Conservation (phyloP, 1,284 basidiomycete genomes). For the Ceratobasidium sp. region DNA sequence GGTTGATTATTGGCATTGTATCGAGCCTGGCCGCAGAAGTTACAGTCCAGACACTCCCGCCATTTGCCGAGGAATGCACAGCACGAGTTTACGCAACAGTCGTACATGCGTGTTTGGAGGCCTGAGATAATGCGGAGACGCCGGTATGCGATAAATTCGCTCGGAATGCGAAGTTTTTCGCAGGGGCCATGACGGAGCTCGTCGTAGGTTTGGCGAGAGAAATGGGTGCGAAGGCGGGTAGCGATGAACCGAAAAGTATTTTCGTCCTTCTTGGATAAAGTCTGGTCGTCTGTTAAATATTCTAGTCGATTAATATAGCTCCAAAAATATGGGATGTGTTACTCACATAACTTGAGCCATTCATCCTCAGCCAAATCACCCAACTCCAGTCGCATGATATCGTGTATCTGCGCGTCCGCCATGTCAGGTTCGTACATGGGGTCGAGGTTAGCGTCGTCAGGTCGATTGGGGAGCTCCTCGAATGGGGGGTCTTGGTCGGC, state of each 20-base stretch:
- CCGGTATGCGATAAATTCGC: slow-evolving; percentile 15
- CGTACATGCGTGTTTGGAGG: slow-evolving; percentile 6
- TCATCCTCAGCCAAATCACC: slow-evolving; percentile 20
- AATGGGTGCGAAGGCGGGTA: slow-evolving; percentile 23
- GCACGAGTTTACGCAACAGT: slow-evolving; percentile 58
- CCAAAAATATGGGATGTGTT: neutral
- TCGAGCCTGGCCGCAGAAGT: slow-evolving; percentile 52
- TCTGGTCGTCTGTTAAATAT: neutral
- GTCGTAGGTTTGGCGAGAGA: slow-evolving; percentile 8
- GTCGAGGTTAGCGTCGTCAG: neutral
- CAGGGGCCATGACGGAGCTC: slow-evolving; percentile 5
- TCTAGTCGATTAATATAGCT: neutral
- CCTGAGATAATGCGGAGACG: slow-evolving; percentile 3
- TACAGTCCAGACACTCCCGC: slow-evolving; percentile 50
- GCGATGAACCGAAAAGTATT: neutral
- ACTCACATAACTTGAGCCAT: neutral
- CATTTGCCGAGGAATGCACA: slow-evolving; percentile 52
- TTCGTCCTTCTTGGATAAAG: neutral
- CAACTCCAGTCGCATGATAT: neutral
- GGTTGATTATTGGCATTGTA: slow-evolving; percentile 48
- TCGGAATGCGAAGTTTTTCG: neutral
- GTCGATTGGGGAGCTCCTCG: neutral
- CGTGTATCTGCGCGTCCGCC: neutral
- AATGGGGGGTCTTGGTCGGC: neutral
- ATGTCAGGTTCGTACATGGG: slow-evolving; percentile 7